Evolutionary conservation across 1,139 yeast genomes (phyloP), one percentile per base, ranked within the genome.

Genomic region (Kazachstania sp.): DNA sequence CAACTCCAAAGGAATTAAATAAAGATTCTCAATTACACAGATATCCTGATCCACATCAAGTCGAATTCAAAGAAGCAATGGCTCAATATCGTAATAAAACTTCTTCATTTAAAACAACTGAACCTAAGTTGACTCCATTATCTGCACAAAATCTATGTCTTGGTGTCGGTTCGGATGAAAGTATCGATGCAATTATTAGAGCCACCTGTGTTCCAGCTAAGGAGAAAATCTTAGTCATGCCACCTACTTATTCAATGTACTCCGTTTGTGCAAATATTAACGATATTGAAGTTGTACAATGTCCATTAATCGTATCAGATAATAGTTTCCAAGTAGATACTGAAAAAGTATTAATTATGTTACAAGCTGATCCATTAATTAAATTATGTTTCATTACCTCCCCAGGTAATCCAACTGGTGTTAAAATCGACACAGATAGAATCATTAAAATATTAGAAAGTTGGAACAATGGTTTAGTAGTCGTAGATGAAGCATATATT

Each of bases 201-300:
- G 86, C 95, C 48, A 77, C 85, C 46, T 87, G 97, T 63, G 71
- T 69, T 13, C 98, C 99, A 3, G 86, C 84, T 0, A 74, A 72
- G 54, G 96, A 88, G 51, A 90, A 87, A 65, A 69, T 94, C 59
- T 69, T 92, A 56, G 77, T 81, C 2, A 83, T 96, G 64, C 97
- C 98, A 4, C 98, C 98, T 34, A 92, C 98, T 0, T 92, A 92
- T 61, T 97, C 98, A 11, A 92, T 92, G 99, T 92, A 92, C 71
- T 69, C 83, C 2, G 90, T 94, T 38, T 85, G 95, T 63, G 95
- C 97, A 2, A 79, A 80, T 32, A 84, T 92, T 50, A 92, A 92
- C 61, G 97, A 92, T 59, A 86, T 90, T 9, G 83, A 73, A 30
- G 73, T 86, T 36, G 88, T 79, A 18, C 74, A 77, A 52, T 88